Percentiles rank a stretch among this genome's conserved stretches.
Conservation (phyloP, 306 rosid species). For the Dryas octopetala region DNA sequence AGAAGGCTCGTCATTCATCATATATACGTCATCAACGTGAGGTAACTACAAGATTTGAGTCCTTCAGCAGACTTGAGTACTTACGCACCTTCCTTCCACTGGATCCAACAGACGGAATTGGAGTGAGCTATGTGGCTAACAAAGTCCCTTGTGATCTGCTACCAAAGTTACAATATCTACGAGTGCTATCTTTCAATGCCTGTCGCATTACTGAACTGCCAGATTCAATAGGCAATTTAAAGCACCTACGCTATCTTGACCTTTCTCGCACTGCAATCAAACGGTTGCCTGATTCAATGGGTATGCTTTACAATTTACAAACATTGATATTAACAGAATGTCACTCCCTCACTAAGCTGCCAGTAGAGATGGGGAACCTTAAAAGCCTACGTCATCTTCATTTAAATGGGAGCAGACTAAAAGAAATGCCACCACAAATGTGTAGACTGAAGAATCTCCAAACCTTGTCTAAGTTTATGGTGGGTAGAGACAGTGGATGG, state of each 20-base stretch:
- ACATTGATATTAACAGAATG: constrained; percentile 30
- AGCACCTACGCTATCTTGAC: constrained; percentile 32
- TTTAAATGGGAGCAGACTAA: constrained; percentile 28
- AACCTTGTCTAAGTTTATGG: constrained; percentile 24
- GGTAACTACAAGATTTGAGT: constrained; percentile 26
- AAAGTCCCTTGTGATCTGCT: constrained; percentile 29
- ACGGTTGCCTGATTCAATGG: constrained; percentile 27
- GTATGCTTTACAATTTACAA: constrained; percentile 33
- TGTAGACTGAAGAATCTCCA: constrained; percentile 35
- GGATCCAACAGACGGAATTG: constrained; percentile 32
- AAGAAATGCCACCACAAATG: constrained; percentile 35
- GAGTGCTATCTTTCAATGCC: constrained; percentile 34
- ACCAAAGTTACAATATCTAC: constrained; percentile 24
- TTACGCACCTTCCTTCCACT: constrained; percentile 38
- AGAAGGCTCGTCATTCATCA: constrained; percentile 37
- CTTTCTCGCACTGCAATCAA: constrained; percentile 34
- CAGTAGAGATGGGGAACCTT: constrained; percentile 27
- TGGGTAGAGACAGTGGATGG: constrained; percentile 21
- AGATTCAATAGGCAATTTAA: constrained; percentile 28
- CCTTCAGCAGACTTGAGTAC: constrained; percentile 18
- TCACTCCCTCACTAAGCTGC: constrained; percentile 28
- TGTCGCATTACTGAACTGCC: constrained; percentile 32
- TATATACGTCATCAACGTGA: constrained; percentile 31
- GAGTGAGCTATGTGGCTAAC: constrained; percentile 33
- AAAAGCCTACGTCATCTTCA: constrained; percentile 21